Evolutionary conservation across 371 early-diverging fungal genomes (phyloP), one percentile per base, ranked within the genome.

Genomic region (Parasitella parasitica): DNA sequence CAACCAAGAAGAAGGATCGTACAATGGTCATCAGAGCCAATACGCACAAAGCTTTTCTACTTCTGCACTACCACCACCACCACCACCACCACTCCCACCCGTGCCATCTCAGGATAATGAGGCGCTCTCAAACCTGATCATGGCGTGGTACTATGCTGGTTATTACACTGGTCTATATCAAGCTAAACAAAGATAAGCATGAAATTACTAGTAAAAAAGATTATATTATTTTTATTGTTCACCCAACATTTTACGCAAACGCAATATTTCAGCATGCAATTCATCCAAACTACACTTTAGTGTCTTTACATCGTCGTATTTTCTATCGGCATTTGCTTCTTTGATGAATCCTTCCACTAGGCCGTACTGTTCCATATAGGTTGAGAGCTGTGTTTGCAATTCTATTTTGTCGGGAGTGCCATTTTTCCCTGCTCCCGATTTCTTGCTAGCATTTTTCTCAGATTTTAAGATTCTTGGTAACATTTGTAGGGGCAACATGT

Each of bases 401-500:
- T 86, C 84, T 9, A 66, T 57, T 37, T 28, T 63, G 37, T 66
- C 39, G 36, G 51, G 18, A 26, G 46, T 11, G 56, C 52, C 53
- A 7, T 32, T 41, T 6, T 35, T 51, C 22, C 15, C 49, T 52
- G 46, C 46, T 24, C 18, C 24, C 22, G 34, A 41, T 24, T 46
- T 43, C 43, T 43, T 43, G 32, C 32, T 11, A 18, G 18, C 24
- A 7, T 57, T 41, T 8, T 65, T 63, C 6, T 59, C 65, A 6
- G 81, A 68, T 36, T 83, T 80, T 52, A 82, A 63, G 6, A 85
- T 83, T 30, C 82, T 73, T 7, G 96, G 95, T 57, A 96, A 76
- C 72, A 93, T 83, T 20, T 93, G 90, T 20, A 96, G 81, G 12
- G 95, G 89, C 30, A 94, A 83, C 95, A 95, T 96, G 54, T 94